phyloP scores from a whole-genome alignment of 352 stramenopile genomes.

The Pythium pyrilobum region DNA sequence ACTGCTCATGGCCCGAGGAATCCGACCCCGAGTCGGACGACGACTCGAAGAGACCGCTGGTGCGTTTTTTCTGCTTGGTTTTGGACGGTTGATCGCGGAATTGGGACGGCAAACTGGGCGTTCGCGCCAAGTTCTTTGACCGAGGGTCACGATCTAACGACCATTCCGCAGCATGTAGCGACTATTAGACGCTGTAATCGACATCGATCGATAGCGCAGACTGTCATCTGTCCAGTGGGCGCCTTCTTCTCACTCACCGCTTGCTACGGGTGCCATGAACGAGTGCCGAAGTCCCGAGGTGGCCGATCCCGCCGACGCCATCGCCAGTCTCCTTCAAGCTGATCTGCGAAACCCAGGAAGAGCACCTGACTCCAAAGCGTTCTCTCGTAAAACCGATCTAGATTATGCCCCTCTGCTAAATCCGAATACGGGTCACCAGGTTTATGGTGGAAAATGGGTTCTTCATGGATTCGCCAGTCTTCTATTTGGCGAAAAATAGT shows the following conservation, averaged over 20 bases:
- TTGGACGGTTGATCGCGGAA: constrained; percentile 3
- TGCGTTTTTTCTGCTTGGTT: constrained; percentile 5
- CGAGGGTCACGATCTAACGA: not conserved
- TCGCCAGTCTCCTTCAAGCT: constrained; percentile 14
- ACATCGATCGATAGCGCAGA: not conserved
- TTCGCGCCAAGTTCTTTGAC: constrained; percentile 12
- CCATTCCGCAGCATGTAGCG: not conserved
- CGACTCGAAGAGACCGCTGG: constrained; percentile 23
- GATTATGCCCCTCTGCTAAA: constrained; percentile 7
- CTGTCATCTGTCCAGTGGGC: not conserved
- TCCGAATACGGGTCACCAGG: constrained; percentile 5
- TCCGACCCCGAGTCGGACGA: constrained; percentile 19
- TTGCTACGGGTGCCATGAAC: constrained; percentile 7
- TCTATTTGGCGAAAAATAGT: constrained; percentile 48
- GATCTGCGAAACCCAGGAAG: constrained; percentile 1
- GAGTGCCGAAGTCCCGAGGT: constrained; percentile 18
- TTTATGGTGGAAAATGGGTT: not conserved
- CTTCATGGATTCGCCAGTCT: not conserved
- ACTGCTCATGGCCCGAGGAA: constrained; percentile 9
- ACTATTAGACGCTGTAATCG: not conserved
- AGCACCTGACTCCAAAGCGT: constrained; percentile 2
- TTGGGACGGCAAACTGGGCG: constrained; percentile 15
- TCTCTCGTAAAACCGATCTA: constrained; percentile 11
- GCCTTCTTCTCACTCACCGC: not conserved
- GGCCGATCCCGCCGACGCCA: constrained; percentile 13